Evolutionary conservation across 2,329 filamentous ascomycete genomes (phyloP).

Genomic region (Parasarocladium wereldwijsianum): DNA sequence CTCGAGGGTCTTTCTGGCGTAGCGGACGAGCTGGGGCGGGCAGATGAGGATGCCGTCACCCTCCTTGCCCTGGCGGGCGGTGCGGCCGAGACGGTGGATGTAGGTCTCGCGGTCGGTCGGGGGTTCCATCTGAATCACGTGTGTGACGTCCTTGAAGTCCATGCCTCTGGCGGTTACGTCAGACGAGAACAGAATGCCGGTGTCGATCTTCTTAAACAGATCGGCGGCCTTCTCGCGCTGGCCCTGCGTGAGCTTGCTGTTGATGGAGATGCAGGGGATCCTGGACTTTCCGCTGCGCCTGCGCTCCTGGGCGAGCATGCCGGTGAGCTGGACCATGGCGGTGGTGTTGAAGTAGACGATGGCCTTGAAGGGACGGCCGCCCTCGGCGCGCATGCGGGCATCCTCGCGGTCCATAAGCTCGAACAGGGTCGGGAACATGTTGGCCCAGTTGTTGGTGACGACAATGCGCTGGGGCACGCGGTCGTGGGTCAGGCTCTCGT

Average conservation of each 20-base stretch:
- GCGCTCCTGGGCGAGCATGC: slow-evolving; percentile 31
- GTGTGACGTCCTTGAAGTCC: slow-evolving; percentile 71
- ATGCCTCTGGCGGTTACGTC: slow-evolving; percentile 72
- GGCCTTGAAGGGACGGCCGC: slow-evolving; percentile 67
- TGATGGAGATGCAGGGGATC: slow-evolving; percentile 43
- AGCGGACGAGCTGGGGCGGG: slow-evolving; percentile 33
- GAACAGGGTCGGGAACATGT: slow-evolving; percentile 60
- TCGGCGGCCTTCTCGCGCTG: slow-evolving; percentile 58
- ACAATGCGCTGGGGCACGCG: slow-evolving; percentile 70
- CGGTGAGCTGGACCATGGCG: slow-evolving; percentile 51
- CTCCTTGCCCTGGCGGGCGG: slow-evolving; percentile 58
- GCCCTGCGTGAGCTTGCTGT: slow-evolving; percentile 60
- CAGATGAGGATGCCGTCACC: slow-evolving; percentile 59
- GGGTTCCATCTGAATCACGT: slow-evolving; percentile 59
- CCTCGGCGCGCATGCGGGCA: slow-evolving; percentile 22
- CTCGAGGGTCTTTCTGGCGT: slow-evolving; percentile 34
- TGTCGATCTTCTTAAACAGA: slow-evolving; percentile 48
- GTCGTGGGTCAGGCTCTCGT: slow-evolving; percentile 76
- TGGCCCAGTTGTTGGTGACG: slow-evolving; percentile 52
- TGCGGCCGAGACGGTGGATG: slow-evolving; percentile 65
- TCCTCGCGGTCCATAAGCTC: slow-evolving; percentile 56
- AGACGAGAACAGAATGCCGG: slow-evolving; percentile 58
- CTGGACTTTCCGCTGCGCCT: slow-evolving; percentile 22
- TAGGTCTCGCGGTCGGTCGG: slow-evolving; percentile 55
- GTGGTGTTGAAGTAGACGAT: slow-evolving; percentile 85